Percentiles rank a stretch among this genome's conserved stretches.
These are phyloP conservation scores for Scheffersomyces quercinus DNA, from an alignment of 1,139 yeast species.

Conservation along the genomic window DNA sequence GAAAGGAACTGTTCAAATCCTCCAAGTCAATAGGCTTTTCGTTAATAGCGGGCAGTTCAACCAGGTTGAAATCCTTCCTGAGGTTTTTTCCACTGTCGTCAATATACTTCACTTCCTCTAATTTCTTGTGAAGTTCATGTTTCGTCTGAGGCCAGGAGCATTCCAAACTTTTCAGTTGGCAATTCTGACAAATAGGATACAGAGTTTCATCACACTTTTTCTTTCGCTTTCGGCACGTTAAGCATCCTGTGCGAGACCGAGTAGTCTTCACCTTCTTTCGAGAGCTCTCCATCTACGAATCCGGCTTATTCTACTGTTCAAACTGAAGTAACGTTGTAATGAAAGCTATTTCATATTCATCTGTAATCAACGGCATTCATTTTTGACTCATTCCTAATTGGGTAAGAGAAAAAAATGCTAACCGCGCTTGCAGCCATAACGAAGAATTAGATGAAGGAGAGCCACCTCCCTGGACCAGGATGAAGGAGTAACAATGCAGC, in stretches of 20 bases:
- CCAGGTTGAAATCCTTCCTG: too few relatives aligned
- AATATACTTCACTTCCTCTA: conserved; percentile 29
- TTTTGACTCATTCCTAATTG: conserved; percentile 25
- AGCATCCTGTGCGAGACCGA: conserved; percentile 41
- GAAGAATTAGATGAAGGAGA: too few relatives aligned
- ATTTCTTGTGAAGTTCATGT: conserved; percentile 25
- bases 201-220: conserved; percentile 43
- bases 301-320: too few relatives aligned
- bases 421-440: conserved; percentile 26
- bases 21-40: neutral
- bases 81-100: conserved; percentile 8
- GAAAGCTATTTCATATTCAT: too few relatives aligned
- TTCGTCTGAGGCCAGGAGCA: conserved; percentile 38
- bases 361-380: neutral
- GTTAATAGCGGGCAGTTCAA: neutral
- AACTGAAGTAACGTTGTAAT: too few relatives aligned
- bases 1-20: neutral
- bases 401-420: conserved; percentile 22
- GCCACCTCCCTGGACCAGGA: too few relatives aligned
- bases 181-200: conserved; percentile 37
- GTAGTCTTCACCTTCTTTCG: conserved; percentile 9
- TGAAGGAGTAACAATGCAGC: too few relatives aligned
- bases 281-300: conserved; percentile 3
- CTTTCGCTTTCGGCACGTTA: conserved; percentile 40
- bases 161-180: conserved; percentile 22